Evolutionary conservation across 257 asterid species (phyloP).

Genomic region (Solanum acaule): DNA sequence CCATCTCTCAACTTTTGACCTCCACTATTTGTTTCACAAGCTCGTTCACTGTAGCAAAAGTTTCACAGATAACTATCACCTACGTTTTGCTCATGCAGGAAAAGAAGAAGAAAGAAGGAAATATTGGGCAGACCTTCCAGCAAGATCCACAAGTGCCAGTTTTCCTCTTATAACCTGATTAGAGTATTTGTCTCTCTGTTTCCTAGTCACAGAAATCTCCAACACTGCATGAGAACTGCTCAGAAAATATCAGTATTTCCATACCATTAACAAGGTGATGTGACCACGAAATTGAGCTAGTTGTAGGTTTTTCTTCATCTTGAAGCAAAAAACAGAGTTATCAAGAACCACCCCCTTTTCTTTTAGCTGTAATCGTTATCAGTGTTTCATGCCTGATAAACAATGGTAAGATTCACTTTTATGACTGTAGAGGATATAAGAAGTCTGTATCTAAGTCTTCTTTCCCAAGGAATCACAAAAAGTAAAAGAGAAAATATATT

Average conservation of each 20-base stretch:
- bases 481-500: neutral
- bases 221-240: slow-evolving; percentile 92
- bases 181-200: slow-evolving; percentile 52
- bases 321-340: neutral
- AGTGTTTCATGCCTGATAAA: neutral
- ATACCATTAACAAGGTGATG: neutral
- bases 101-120: slow-evolving; percentile 2
- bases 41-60: slow-evolving; percentile 71
- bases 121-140: slow-evolving; percentile 71
- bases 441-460: neutral
- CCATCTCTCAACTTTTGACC: slow-evolving; percentile 98
- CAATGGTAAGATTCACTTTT: neutral
- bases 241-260: slow-evolving; percentile 1
- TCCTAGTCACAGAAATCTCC: slow-evolving; percentile 76
- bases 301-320: neutral
- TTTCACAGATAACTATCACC: slow-evolving; percentile 1
- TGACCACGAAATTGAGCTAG: neutral
- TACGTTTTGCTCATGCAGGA: slow-evolving; percentile 4
- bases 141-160: slow-evolving; percentile 95
- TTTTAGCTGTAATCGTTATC: neutral
- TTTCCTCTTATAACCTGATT: slow-evolving; percentile 82
- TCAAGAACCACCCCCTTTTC: neutral
- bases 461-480: neutral
- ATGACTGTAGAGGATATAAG: neutral
- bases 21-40: slow-evolving; percentile 87